phyloP scores from a whole-genome alignment of 1,139 yeast species.

The Pneumocystis canis region DNA sequence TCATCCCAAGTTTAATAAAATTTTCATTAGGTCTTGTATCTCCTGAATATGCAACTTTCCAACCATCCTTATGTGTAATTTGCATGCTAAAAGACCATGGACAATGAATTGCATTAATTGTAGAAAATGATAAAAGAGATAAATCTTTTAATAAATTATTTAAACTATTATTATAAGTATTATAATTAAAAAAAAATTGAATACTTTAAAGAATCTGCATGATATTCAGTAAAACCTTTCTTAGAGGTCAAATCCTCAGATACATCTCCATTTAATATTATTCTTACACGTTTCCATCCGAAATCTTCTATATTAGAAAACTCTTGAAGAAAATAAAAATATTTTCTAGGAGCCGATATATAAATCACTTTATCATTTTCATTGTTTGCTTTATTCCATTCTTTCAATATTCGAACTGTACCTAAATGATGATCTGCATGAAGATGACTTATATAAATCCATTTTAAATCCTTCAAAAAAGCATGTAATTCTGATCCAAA shows the following conservation, averaged over 20 bases:
- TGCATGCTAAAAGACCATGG: conserved; percentile 54
- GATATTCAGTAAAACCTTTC: background rate
- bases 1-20: conserved; percentile 48
- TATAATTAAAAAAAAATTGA: background rate
- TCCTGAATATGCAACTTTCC: conserved; percentile 68
- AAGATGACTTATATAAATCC: conserved; percentile 70
- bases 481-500: conserved; percentile 34
- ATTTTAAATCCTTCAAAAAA: conserved; percentile 42
- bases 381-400: conserved; percentile 41
- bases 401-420: conserved; percentile 35
- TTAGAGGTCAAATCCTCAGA: background rate
- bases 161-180: background rate
- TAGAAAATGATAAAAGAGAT: conserved; percentile 28
- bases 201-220: background rate
- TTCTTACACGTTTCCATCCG: conserved; percentile 28
- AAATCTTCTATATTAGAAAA: conserved; percentile 49
- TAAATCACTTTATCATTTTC: conserved; percentile 20
- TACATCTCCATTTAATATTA: background rate
- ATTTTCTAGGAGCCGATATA: conserved; percentile 67
- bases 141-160: conserved; percentile 12
- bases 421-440: conserved; percentile 98
- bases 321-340: conserved; percentile 50
- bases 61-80: conserved; percentile 1
- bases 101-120: conserved; percentile 76
- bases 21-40: conserved; percentile 75